Percentiles rank a stretch among this genome's conserved stretches.
Conservation (phyloP, 176 grass and related monocot species). For the Chrysopogon serrulatus region DNA sequence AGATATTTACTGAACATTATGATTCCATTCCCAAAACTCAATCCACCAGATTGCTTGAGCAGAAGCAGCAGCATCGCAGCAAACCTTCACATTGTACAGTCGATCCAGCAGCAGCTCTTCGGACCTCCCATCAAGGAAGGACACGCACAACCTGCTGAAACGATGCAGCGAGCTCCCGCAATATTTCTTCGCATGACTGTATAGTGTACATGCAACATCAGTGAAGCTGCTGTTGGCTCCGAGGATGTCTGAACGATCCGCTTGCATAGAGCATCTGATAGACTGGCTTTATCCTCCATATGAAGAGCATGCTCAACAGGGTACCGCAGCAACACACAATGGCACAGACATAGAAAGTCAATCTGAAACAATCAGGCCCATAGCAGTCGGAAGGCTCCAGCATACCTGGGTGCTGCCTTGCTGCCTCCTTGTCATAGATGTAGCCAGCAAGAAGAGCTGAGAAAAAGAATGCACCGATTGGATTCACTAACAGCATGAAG, state of each 20-base stretch:
- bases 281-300: slow-evolving; percentile 68
- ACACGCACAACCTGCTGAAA: too few species aligned
- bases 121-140: too few species aligned
- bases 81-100: too few species aligned
- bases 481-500: slow-evolving; percentile 93
- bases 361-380: slow-evolving; percentile 79
- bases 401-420: slow-evolving; percentile 54
- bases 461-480: slow-evolving; percentile 80
- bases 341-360: slow-evolving; percentile 67
- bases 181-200: not conserved
- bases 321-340: slow-evolving; percentile 65
- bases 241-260: slow-evolving; percentile 75
- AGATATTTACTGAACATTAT: not conserved
- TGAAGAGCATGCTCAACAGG: slow-evolving; percentile 56
- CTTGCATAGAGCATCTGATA: slow-evolving; percentile 88
- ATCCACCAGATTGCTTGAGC: too few species aligned
- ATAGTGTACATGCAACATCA: slow-evolving; percentile 32
- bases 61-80: too few species aligned
- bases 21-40: not conserved
- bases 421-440: slow-evolving; percentile 78
- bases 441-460: slow-evolving; percentile 87
- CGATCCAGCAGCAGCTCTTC: too few species aligned
- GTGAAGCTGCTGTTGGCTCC: slow-evolving; percentile 52
- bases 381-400: slow-evolving; percentile 45
- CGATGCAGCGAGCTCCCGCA: too few species aligned